Evolutionary conservation across 73 alveolate species (phyloP).

Genomic region (Paramecium octaurelia): DNA sequence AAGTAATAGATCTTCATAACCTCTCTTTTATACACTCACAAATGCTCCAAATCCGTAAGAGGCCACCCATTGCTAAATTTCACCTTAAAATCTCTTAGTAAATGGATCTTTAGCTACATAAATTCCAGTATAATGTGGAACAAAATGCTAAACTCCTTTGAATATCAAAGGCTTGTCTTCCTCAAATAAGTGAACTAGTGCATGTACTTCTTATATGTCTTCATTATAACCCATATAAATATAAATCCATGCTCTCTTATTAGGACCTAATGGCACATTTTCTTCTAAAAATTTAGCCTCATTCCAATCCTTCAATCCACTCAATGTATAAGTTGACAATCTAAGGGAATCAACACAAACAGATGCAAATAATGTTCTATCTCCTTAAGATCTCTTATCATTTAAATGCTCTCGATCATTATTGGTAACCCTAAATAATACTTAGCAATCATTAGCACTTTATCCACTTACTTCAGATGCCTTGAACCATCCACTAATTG

Average conservation of each 20-base stretch:
- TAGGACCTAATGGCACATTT: not conserved
- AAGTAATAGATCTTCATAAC: slow-evolving; percentile 16
- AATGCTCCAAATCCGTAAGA: slow-evolving; percentile 9
- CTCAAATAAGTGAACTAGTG: not conserved
- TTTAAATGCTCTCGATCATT: not conserved
- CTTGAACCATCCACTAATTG: slow-evolving; percentile 30
- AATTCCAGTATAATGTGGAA: slow-evolving; percentile 17
- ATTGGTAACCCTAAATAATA: not conserved
- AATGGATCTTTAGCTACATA: slow-evolving; percentile 18
- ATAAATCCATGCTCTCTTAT: slow-evolving; percentile 1
- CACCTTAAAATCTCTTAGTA: not conserved
- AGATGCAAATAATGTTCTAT: not conserved
- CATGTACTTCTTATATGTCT: not conserved
- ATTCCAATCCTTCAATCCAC: slow-evolving; percentile 10
- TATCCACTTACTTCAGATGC: not conserved
- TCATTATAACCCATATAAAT: slow-evolving; percentile 25
- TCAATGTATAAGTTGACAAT: not conserved
- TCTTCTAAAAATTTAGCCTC: slow-evolving; percentile 20
- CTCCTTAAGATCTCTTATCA: slow-evolving; percentile 1
- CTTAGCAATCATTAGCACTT: not conserved
- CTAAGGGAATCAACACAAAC: not conserved
- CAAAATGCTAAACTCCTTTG: not conserved
- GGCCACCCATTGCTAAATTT: slow-evolving; percentile 8
- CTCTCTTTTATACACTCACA: not conserved
- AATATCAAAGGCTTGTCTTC: slow-evolving; percentile 5